Evolutionary conservation across 1,284 basidiomycete species (phyloP).

Genomic region (Ustilago trichophora): DNA sequence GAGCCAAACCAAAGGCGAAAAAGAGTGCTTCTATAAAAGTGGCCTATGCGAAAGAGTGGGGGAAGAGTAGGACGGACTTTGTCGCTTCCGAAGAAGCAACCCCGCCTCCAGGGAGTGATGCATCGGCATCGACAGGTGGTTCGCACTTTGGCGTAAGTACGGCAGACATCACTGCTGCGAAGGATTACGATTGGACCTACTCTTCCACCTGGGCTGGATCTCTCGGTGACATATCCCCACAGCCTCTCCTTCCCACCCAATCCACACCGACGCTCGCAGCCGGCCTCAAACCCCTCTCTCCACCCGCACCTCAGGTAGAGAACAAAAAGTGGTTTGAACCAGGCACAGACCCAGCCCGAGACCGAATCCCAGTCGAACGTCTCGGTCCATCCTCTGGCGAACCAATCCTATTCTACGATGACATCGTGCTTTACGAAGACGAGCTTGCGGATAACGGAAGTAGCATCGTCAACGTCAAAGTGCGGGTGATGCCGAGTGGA

Average conservation of each 20-base stretch:
- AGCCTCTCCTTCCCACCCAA: conserved; percentile 8
- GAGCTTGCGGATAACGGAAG: conserved; percentile 65
- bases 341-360: conserved; percentile 51
- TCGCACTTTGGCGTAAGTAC: conserved; percentile 51
- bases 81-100: too few species aligned
- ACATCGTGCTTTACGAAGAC: conserved; percentile 65
- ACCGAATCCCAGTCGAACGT: conserved; percentile 62
- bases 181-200: conserved; percentile 93
- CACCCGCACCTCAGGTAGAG: too few species aligned
- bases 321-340: conserved; percentile 37
- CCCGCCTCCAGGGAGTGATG: too few species aligned
- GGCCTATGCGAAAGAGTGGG: conserved; percentile 91
- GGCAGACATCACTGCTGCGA: conserved; percentile 50
- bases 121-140: too few species aligned
- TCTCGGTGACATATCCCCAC: conserved; percentile 15
- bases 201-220: conserved; percentile 86
- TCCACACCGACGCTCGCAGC: neutral
- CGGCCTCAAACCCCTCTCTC: neutral
- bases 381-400: conserved; percentile 57
- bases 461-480: conserved; percentile 62
- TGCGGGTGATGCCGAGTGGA: conserved; percentile 94
- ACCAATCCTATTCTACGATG: conserved; percentile 66
- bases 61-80: conserved; percentile 77
- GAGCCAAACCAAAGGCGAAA: conserved; percentile 45
- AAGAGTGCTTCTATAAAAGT: conserved; percentile 78